A percentile compares a stretch with the other conserved stretches of the same genome.
Conservation (phyloP, 2,329 filamentous ascomycete genomes). For the Penicillium expansum region DNA sequence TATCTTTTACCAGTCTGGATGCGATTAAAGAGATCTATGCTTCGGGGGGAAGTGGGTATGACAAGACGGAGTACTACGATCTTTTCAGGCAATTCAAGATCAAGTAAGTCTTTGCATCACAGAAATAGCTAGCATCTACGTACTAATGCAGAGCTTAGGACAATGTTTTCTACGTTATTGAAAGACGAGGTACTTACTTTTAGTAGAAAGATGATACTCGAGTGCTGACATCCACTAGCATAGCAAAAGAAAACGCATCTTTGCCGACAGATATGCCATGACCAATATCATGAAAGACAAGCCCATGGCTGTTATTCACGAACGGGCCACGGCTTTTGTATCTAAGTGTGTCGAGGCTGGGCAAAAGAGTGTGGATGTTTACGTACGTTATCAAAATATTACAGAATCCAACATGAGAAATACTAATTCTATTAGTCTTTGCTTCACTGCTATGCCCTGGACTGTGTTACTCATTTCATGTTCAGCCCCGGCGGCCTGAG, state of each 20-base stretch:
- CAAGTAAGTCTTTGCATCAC: constrained; percentile 14
- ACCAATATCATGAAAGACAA: constrained; percentile 60
- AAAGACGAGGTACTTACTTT: constrained; percentile 19
- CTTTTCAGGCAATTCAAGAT: constrained; percentile 35
- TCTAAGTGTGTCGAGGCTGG: constrained; percentile 49
- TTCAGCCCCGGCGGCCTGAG: constrained; percentile 65
- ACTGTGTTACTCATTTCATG: constrained; percentile 67
- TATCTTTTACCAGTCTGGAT: constrained; percentile 30
- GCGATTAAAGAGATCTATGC: constrained; percentile 35
- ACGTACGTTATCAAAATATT: constrained; percentile 46
- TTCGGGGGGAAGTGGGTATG: constrained; percentile 37
- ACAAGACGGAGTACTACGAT: constrained; percentile 38
- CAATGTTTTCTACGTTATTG: constrained; percentile 39
- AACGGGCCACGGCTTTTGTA: constrained; percentile 57
- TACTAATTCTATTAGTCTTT: constrained; percentile 27
- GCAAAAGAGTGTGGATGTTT: constrained; percentile 56
- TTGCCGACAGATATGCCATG: constrained; percentile 68
- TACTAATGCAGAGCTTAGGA: constrained; percentile 20
- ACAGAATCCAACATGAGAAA: neutral
- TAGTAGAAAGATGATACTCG: neutral
- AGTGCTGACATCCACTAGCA: constrained; percentile 47
- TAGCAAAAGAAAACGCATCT: constrained; percentile 59
- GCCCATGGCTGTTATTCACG: constrained; percentile 57
- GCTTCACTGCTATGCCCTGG: constrained; percentile 66
- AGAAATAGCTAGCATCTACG: neutral